phyloP scores from a whole-genome alignment of 23 red algal species.

The Gracilaria domingensis region DNA sequence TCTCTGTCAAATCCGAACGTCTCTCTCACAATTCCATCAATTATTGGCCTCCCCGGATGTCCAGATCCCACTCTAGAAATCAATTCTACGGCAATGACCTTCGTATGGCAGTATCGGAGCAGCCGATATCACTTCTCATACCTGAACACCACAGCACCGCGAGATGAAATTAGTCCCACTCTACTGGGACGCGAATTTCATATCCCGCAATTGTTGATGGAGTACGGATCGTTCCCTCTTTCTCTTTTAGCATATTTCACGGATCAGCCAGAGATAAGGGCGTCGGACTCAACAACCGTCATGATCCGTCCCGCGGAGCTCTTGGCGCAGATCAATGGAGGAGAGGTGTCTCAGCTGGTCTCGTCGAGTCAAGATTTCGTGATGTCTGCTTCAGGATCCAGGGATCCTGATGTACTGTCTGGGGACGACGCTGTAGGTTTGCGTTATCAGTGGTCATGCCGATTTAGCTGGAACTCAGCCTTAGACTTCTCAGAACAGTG shows the following conservation, averaged over 20 bases:
- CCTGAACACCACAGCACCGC: conserved; percentile 36
- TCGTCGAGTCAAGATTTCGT: conserved; percentile 39
- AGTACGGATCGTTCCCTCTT: conserved; percentile 61
- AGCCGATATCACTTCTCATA: conserved; percentile 48
- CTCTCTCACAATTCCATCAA: conserved; percentile 44
- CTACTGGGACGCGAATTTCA: conserved; percentile 71
- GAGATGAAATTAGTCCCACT: conserved; percentile 53
- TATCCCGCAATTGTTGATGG: conserved; percentile 56
- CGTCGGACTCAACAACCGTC: conserved; percentile 46
- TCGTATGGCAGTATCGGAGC: conserved; percentile 55
- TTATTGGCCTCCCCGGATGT: conserved; percentile 46
- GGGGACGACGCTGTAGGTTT: conserved; percentile 47
- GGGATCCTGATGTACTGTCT: conserved; percentile 61
- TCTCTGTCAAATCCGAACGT: conserved; percentile 55
- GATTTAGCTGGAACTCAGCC: conserved; percentile 26
- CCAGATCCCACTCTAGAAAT: conserved; percentile 26
- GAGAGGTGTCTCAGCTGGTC: conserved; percentile 31
- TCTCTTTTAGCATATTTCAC: conserved; percentile 56
- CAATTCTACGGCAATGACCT: conserved; percentile 67
- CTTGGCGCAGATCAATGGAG: conserved; percentile 58
- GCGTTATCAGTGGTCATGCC: conserved; percentile 64
- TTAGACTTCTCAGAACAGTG: conserved; percentile 29
- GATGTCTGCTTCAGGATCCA: conserved; percentile 35
- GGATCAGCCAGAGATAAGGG: conserved; percentile 47
- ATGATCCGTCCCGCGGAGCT: conserved; percentile 58